These are phyloP conservation scores for Eucalyptus paniculata DNA, from an alignment of 345 rosid genomes.

Conservation along the genomic window DNA sequence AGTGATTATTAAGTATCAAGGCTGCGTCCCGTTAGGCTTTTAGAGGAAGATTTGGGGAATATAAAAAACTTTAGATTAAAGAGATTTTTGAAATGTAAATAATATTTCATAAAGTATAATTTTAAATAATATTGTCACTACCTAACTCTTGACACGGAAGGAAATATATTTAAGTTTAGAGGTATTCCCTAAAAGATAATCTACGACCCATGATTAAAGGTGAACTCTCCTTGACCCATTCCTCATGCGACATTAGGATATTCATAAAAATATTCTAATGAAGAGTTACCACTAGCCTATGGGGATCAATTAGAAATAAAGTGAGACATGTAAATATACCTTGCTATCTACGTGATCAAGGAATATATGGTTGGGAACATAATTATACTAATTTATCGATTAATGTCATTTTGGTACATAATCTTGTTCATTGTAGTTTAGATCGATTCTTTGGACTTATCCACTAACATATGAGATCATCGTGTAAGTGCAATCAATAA, in stretches of 20 bases:
- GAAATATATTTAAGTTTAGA: no score
- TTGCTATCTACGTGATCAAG: rapidly evolving
- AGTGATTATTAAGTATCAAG: background rate
- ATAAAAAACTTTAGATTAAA: background rate
- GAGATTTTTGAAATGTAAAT: background rate
- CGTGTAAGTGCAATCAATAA: no score
- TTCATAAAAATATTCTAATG: no score
- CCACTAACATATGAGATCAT: rapidly evolving
- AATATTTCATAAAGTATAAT: background rate
- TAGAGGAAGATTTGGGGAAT: background rate
- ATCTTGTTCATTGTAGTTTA: no score
- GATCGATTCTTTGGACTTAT: no score
- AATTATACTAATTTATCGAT: no score
- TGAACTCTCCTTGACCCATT: rapidly evolving
- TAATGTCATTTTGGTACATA: rapidly evolving
- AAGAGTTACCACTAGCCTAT: rapidly evolving
- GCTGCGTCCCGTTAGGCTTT: background rate
- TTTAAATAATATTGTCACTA: no score
- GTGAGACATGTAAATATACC: no score
- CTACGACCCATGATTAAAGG: no score
- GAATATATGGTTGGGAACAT: rapidly evolving
- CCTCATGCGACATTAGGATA: rapidly evolving
- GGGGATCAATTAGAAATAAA: rapidly evolving
- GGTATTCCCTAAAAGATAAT: no score
- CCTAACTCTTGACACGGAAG: rapidly evolving